Evolutionary conservation across 352 stramenopile genomes (phyloP).

Genomic region (Pilasporangium apinafurcum): DNA sequence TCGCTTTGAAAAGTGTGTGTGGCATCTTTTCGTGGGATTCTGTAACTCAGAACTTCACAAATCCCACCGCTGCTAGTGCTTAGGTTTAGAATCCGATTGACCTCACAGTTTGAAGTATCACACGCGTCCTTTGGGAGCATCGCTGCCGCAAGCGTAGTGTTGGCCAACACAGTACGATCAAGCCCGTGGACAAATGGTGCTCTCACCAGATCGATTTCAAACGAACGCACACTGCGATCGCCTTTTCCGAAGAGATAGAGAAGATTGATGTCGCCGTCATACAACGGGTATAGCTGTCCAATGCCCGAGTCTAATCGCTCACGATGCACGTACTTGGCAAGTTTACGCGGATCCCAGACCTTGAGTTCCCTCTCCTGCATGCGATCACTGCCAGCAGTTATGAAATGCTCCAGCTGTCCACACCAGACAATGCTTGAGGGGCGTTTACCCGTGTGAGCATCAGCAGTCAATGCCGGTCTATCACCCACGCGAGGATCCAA

Average conservation of each 20-base stretch:
- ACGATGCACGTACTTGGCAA: conserved; percentile 39
- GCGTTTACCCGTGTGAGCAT: conserved; percentile 39
- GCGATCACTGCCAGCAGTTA: conserved; percentile 50
- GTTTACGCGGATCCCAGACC: conserved; percentile 63
- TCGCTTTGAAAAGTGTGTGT: conserved; percentile 63
- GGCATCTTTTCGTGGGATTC: conserved; percentile 56
- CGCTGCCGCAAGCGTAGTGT: conserved; percentile 49
- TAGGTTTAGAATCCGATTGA: conserved; percentile 60
- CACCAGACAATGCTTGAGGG: conserved; percentile 55
- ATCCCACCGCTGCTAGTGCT: conserved; percentile 28
- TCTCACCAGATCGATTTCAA: conserved; percentile 46
- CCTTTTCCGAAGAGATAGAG: conserved; percentile 70
- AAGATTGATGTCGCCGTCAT: conserved; percentile 59
- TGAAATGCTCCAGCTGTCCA: conserved; percentile 36
- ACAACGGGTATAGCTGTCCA: conserved; percentile 60
- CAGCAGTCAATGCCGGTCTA: conserved; percentile 5
- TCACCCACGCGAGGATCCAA: conserved; percentile 37
- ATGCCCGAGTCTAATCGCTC: conserved; percentile 63
- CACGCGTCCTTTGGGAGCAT: conserved; percentile 49
- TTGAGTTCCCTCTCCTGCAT: conserved; percentile 76
- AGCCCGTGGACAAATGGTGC: conserved; percentile 35
- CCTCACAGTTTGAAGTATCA: conserved; percentile 46
- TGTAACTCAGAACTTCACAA: conserved; percentile 62
- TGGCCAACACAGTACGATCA: conserved; percentile 37
- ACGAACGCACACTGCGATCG: conserved; percentile 49